These are phyloP conservation scores for Galerina marginata DNA, from an alignment of 768 basidiomycete genomes.

Conservation along the genomic window DNA sequence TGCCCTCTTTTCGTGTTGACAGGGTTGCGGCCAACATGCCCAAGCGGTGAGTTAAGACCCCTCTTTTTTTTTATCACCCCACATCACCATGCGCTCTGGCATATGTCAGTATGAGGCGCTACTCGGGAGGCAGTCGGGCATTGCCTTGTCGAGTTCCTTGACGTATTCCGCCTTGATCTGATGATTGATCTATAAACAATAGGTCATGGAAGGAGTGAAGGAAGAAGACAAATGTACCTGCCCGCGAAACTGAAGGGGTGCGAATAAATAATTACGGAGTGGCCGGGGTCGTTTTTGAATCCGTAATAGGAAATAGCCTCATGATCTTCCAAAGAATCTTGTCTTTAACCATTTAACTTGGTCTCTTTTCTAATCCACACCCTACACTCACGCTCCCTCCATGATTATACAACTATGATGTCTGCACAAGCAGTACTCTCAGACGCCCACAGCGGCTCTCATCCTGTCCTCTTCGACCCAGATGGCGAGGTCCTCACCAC, in stretches of 20 bases:
- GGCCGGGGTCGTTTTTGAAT: constrained; percentile 15
- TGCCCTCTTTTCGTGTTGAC: constrained; percentile 21
- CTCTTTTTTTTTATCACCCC: constrained; percentile 12
- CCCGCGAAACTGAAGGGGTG: constrained; percentile 24
- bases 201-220: constrained; percentile 54
- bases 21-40: constrained; percentile 77
- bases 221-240: constrained; percentile 55
- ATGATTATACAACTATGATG: constrained; percentile 31
- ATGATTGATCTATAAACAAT: constrained; percentile 18
- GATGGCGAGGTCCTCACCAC: constrained; percentile 56
- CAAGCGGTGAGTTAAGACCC: constrained; percentile 54
- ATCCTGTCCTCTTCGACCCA: constrained; percentile 41
- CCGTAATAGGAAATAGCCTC: constrained; percentile 31
- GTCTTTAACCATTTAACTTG: constrained; percentile 15
- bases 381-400: constrained; percentile 25
- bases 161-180: constrained; percentile 25
- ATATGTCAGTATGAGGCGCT: neutral
- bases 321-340: constrained; percentile 40
- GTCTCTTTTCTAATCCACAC: constrained; percentile 21
- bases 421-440: constrained; percentile 27
- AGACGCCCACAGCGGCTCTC: constrained; percentile 18
- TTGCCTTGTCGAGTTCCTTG: constrained; percentile 19
- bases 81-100: constrained; percentile 6
- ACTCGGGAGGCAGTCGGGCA: constrained; percentile 12
- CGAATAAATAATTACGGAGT: constrained; percentile 14